Base-by-base conservation (phyloP, 2,329 filamentous ascomycete genomes). In the Botryotinia calthae region DNA sequence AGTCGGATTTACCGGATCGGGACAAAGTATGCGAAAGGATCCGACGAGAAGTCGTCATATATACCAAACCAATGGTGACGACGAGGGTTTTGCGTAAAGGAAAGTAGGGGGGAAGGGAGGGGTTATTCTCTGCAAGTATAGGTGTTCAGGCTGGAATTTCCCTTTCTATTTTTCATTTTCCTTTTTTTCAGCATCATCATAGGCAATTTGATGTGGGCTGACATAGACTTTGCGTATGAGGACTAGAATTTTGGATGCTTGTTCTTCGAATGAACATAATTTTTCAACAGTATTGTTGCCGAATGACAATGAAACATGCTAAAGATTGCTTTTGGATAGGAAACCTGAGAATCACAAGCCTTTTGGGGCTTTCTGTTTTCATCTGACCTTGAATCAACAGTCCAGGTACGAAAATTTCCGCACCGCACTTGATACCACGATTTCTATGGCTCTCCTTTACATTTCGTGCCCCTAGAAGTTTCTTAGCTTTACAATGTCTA, bases 1-100 rank as follows among this genome's bases (percentile, higher is more conserved):
- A 98, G 96, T 99, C 80, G 96, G 96, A 48, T 98, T 99, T 80
- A 97, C 94, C 14, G 96, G 96, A 75, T 98, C 95, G 71, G 96
- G 96, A 74, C 94, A 97, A 83, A 88, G 92, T 77, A 98, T 98
- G 96, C 93, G 94, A 78, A 98, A 97, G 83, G 96, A 98, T 81
- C 89, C 90, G 65, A 90, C 91, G 75, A 88, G 95, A 80, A 91
- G 88, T 81, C 91, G 94, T 79, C 94, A 97, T 81, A 91, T 96
- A 77, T 97, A 97, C 82, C 90, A 95, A 82, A 87, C 90, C 78
- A 90, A 88, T 79, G 91, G 92, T 72, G 92, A 94, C 73, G 85
- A 93, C 79, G 91, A 93, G 62, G 75, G 76, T 14, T 77, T 77
- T 72, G 72, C 74, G 63, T 74, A 73, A 70, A 46, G 62, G 46